phyloP scores from a whole-genome alignment of 164 flowering plant genomes.

The grape (Vitis vinifera) region DNA sequence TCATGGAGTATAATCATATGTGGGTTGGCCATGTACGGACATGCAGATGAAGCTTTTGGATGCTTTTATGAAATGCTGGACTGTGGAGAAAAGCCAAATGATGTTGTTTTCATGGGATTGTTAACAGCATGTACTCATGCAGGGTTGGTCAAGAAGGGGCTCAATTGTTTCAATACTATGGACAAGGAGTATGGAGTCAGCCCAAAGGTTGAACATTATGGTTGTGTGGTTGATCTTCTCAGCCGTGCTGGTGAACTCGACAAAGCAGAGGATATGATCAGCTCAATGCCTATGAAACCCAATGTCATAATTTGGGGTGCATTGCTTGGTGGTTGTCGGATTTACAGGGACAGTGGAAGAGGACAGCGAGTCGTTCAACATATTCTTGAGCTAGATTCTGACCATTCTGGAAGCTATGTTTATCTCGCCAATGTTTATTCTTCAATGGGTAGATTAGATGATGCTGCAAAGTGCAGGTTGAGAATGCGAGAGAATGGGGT shows the following conservation, averaged over 20 bases:
- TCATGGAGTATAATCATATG: constrained; percentile 41
- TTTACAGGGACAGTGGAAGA: constrained; percentile 24
- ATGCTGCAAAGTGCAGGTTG: constrained; percentile 36
- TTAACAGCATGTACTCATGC: constrained; percentile 42
- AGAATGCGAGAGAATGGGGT: constrained; percentile 29
- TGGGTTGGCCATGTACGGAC: constrained; percentile 36
- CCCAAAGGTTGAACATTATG: constrained; percentile 35
- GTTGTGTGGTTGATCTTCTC: constrained; percentile 28
- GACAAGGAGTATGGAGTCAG: constrained; percentile 17
- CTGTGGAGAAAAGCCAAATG: constrained; percentile 29
- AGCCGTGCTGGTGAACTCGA: constrained; percentile 25
- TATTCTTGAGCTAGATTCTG: constrained; percentile 39
- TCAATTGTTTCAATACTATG: constrained; percentile 31
- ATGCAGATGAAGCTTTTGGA: constrained; percentile 29
- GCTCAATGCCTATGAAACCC: constrained; percentile 36
- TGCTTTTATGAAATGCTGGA: constrained; percentile 31
- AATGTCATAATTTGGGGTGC: constrained; percentile 43
- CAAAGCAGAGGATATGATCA: constrained; percentile 35
- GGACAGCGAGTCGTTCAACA: constrained; percentile 33
- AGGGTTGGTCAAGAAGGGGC: constrained; percentile 34
- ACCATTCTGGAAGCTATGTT: constrained; percentile 42
- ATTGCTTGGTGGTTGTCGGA: constrained; percentile 37
- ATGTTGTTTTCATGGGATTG: constrained; percentile 38
- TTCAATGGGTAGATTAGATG: constrained; percentile 35
- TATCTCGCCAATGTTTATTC: constrained; percentile 42